Conservation (phyloP, 495 filamentous ascomycete species). For the Endocarpon pusillum region DNA sequence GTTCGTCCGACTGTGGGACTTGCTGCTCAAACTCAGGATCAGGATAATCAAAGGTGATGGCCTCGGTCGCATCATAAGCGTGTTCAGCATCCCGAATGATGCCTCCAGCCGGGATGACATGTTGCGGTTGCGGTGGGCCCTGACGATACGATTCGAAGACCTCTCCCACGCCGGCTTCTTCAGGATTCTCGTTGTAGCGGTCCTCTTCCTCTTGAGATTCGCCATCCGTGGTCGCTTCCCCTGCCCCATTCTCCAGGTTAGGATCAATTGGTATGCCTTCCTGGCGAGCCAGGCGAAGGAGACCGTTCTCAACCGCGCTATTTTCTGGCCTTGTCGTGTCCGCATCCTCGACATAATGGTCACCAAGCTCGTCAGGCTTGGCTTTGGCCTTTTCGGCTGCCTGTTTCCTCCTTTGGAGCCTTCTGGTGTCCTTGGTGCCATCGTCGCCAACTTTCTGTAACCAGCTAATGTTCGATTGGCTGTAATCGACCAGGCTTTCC, state of each 20-base stretch:
- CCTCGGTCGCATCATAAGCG: conserved; percentile 4
- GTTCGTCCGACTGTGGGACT: too few relatives aligned
- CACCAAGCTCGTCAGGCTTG: conserved; percentile 22
- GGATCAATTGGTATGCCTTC: conserved; percentile 35
- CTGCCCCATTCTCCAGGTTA: conserved; percentile 16
- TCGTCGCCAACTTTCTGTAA: conserved; percentile 38
- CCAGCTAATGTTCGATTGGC: conserved; percentile 66
- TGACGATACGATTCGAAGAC: background rate
- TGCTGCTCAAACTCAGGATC: conserved; percentile 10
- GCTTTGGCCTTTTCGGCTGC: conserved; percentile 33
- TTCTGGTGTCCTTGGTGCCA: conserved; percentile 21
- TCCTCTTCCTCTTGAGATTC: conserved; percentile 8
- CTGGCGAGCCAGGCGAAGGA: conserved; percentile 8
- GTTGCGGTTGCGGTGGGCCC: conserved; percentile 1
- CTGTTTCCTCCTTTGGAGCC: conserved; percentile 28
- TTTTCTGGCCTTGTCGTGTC: too few relatives aligned
- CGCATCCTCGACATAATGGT: conserved; percentile 20
- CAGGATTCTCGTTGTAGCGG: conserved; percentile 1
- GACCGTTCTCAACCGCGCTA: conserved; percentile 11
- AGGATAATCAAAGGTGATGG: conserved; percentile 11
- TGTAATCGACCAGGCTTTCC: conserved; percentile 73
- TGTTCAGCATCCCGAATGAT: conserved; percentile 13
- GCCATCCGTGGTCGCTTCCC: conserved; percentile 1
- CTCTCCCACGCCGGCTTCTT: background rate
- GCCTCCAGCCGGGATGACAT: conserved; percentile 15